Evolutionary conservation across 306 rosid species (phyloP), one percentile per base, ranked within the genome.

Genomic region (Pueraria montana): DNA sequence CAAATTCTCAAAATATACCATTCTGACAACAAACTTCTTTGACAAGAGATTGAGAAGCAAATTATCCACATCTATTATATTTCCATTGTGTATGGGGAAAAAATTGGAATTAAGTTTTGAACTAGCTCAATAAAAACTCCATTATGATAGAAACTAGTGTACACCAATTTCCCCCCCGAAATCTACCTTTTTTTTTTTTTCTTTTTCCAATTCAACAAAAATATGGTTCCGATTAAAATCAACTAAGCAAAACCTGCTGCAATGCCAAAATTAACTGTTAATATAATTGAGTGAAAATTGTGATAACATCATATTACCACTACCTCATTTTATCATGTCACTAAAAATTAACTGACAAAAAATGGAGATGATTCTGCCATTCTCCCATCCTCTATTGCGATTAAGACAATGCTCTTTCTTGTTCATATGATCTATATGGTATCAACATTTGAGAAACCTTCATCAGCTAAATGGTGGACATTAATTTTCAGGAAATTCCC

Each of bases 401-500:
- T 62, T 50, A 38, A 53, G 67, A 69, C 7, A 32, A 69, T 43
- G 80, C 40, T 61, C 34, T 81, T 48, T 40, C 66, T 23, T 18
- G 27, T 23, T 58, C 30, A 6, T 20, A 62, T 46, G 50, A 16
- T 30, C 32, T 66, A 50, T 66, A n/a, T 27, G 21, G 59, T 70
- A 49, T 67, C 14, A 11, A 18, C n/a, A 61, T 64, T 45, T 72
- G 10, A 48, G 50, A 81, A 59, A 36, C 42, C 13, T 58, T 72
- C n/a, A 58, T 40, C 18, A 20, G 42, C 76, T 77, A 77, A 77
- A 72, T 26, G 46, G 52, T 69, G 18, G 9, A 21, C 42, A 86
- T 74, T 82, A 56, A 58, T 87, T 71, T 85, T 67, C 80, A 94
- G 98, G 95, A 92, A 83, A 78, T 68, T 62, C 93, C 91, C 38